Evolutionary conservation across 73 alveolate genomes (phyloP), one percentile per base, ranked within the genome.

Genomic region (Diophrys appendiculata): DNA sequence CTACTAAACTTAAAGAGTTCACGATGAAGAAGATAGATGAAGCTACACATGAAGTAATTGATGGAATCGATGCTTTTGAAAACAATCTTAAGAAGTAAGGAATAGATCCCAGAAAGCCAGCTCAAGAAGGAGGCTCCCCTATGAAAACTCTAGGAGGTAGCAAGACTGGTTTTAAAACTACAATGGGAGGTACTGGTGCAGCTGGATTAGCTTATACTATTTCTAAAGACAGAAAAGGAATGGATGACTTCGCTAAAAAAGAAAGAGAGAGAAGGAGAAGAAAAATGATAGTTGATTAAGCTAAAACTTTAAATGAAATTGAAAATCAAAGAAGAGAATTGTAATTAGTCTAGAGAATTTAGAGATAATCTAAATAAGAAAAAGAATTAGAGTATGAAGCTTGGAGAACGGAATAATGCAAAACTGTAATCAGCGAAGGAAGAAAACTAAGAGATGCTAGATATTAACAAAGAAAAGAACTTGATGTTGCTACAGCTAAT

Each of bases 201-300:
- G 65, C 76, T 67, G 82, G 76, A 25, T 84, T 88, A 43, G 88
- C 77, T 65, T 73, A 78, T 69, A 85, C 91, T 13, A 95, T 82
- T 2, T 88, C 93, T 28, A 76, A 56, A 43, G 78, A 85, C 72
- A 88, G 78, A 92, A 93, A 92, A 30, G 92, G 88, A 92, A 90
- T 90, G 65, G 94, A 89, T 81, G 96, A 86, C 35, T 83, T 88
- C 68, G 83, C 93, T 0, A 82, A 95, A 65, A 95, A 93, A 56
- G 99, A 95, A 69, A 92, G 99, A 90, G 96, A 95, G 73, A 74
- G 97, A 77, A 86, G 99, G 80, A 87, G 99, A 76, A 90, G 99
- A 83, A 95, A 95, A 82, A 95, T 95, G 89, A 95, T 95, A 72
- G 99, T 95, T 31, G 99, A 95, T 82, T n/a, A n/a, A n/a, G n/a